phyloP scores from a whole-genome alignment of 2,329 filamentous ascomycete species.

The Hymenotorrendiella dingleyae region DNA sequence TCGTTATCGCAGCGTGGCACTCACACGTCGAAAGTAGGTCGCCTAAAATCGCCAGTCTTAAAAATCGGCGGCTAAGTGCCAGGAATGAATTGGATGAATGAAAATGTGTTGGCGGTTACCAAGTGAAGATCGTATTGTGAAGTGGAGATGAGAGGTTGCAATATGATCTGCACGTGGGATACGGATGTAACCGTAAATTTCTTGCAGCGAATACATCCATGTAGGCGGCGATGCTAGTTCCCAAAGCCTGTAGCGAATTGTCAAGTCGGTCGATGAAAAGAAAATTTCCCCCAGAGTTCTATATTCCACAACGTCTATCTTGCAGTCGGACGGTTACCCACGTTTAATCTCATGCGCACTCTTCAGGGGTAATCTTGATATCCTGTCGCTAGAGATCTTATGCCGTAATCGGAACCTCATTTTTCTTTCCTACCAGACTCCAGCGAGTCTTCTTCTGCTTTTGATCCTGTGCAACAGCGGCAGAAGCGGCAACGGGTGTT shows the following conservation, averaged over 20 bases:
- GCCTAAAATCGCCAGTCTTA: not conserved
- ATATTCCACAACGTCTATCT: conserved; percentile 1
- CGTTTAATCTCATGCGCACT: not conserved
- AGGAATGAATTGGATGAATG: conserved; percentile 1
- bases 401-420: not conserved
- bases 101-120: conserved; percentile 2
- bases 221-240: conserved; percentile 7
- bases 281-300: not conserved
- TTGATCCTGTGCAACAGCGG: conserved; percentile 5
- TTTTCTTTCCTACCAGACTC: conserved; percentile 24
- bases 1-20: not conserved
- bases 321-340: not conserved
- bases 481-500: conserved; percentile 3
- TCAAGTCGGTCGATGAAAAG: conserved; percentile 1
- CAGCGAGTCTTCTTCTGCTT: conserved; percentile 24
- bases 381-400: not conserved
- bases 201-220: conserved; percentile 4
- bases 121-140: conserved; percentile 3
- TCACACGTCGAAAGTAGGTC: not conserved
- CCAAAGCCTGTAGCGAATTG: conserved; percentile 4
- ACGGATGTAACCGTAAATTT: conserved; percentile 3
- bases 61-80: not conserved
- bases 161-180: conserved; percentile 7
- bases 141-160: not conserved
- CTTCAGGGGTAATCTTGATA: not conserved